Evolutionary conservation across 2,329 filamentous ascomycete genomes (phyloP).

Genomic region (Cadophora gregata): DNA sequence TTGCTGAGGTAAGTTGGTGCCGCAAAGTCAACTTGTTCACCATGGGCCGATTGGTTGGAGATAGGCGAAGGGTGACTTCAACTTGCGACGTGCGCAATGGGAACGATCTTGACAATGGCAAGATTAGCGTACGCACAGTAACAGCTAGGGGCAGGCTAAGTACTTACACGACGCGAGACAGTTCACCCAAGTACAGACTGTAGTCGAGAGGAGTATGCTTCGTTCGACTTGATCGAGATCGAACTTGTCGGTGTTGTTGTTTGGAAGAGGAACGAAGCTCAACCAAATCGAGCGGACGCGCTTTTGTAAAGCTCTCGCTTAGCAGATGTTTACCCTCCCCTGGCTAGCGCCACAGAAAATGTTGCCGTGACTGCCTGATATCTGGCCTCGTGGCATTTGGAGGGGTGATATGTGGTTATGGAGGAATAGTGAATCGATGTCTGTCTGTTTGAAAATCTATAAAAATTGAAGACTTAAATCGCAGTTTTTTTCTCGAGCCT

Average conservation of each 20-base stretch:
- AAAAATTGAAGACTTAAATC: not conserved
- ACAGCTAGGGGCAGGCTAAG: not conserved
- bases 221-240: not conserved
- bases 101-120: slow-evolving; percentile 11
- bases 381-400: not conserved
- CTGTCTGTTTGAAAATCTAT: not conserved
- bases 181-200: not conserved
- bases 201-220: too few species aligned
- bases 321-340: not conserved
- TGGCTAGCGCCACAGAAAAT: not conserved
- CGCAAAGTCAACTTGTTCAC: not conserved
- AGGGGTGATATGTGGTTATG: not conserved
- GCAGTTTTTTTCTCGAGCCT: not conserved
- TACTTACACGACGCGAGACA: not conserved
- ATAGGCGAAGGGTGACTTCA: not conserved
- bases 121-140: not conserved
- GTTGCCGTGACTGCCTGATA: not conserved
- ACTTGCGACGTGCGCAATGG: not conserved
- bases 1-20: not conserved
- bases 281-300: not conserved
- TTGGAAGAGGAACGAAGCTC: not conserved
- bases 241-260: not conserved
- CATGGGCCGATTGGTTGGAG: not conserved
- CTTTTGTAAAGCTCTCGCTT: slow-evolving; percentile 1
- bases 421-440: not conserved